Conservation (phyloP, 2,329 filamentous ascomycete species). For the Cladorrhinum sp. region DNA sequence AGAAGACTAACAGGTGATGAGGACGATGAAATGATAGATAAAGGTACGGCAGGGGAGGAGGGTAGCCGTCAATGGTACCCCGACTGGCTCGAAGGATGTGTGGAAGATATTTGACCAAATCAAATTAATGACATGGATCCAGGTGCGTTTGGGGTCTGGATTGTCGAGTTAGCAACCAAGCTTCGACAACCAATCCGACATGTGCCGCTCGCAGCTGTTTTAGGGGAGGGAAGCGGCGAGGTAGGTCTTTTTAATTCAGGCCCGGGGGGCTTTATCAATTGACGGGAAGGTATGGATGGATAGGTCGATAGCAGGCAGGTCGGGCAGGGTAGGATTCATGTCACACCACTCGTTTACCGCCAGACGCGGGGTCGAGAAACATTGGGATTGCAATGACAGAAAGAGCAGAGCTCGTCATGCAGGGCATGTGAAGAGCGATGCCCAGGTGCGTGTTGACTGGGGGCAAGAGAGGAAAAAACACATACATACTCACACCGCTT, state of each 20-base stretch:
- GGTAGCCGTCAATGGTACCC: background rate
- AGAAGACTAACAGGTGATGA: background rate
- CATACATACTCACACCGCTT: background rate
- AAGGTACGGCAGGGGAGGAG: background rate
- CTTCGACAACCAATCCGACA: background rate
- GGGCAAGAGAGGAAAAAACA: background rate
- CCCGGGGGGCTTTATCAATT: background rate
- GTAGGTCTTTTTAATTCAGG: background rate
- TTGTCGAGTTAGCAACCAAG: conserved; percentile 1
- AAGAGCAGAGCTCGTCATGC: background rate
- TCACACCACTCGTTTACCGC: background rate
- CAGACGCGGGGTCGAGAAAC: background rate
- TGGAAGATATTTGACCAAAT: background rate
- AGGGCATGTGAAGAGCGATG: background rate
- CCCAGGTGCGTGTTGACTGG: background rate
- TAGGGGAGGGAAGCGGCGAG: background rate
- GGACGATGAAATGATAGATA: background rate
- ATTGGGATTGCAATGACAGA: background rate
- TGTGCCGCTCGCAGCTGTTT: conserved; percentile 1
- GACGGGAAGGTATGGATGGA: background rate
- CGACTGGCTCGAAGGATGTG: background rate
- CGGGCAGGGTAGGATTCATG: background rate
- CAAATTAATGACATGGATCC: background rate
- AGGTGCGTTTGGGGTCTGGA: background rate
- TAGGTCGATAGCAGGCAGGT: background rate